Evolutionary conservation across 1,284 basidiomycete genomes (phyloP).

Genomic region (Thecaphora thlaspeos): DNA sequence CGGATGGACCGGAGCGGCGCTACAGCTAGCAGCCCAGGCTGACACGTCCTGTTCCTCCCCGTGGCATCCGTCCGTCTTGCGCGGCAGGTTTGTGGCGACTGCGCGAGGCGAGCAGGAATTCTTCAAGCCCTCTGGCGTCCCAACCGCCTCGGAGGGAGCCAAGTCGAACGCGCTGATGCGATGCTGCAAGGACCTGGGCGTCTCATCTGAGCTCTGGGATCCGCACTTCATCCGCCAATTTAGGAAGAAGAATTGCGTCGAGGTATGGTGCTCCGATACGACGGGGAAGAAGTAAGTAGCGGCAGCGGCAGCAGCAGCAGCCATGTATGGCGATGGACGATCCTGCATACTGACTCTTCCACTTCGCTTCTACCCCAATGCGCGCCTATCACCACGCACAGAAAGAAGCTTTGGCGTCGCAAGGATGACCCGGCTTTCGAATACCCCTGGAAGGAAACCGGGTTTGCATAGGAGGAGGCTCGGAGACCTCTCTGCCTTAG

Average conservation of each 20-base stretch:
- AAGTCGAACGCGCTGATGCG: slow-evolving; percentile 97
- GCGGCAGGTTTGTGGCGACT: slow-evolving; percentile 77
- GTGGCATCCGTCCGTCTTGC: too few species aligned
- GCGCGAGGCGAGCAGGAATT: slow-evolving; percentile 96
- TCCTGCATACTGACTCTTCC: too few species aligned
- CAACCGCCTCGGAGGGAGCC: slow-evolving; percentile 90
- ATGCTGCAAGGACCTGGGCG: slow-evolving; percentile 93
- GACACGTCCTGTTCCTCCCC: too few species aligned
- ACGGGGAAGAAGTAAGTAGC: slow-evolving; percentile 78
- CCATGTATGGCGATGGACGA: too few species aligned
- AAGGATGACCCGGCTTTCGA: slow-evolving; percentile 53
- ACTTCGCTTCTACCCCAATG: not conserved
- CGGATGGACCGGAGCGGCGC: too few species aligned
- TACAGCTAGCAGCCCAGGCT: too few species aligned
- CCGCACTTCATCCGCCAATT: slow-evolving; percentile 92
- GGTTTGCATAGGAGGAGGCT: slow-evolving; percentile 2
- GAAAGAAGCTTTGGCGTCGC: slow-evolving; percentile 55
- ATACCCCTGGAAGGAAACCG: slow-evolving; percentile 57
- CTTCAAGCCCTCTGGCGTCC: slow-evolving; percentile 84
- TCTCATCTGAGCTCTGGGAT: slow-evolving; percentile 96
- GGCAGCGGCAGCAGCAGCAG: too few species aligned
- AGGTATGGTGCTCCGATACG: slow-evolving; percentile 72
- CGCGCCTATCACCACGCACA: slow-evolving; percentile 2
- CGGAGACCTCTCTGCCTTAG: too few species aligned
- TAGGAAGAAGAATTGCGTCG: slow-evolving; percentile 78